Base-by-base conservation (phyloP, 352 stramenopile genomes). In the Phytophthora pinifolia region DNA sequence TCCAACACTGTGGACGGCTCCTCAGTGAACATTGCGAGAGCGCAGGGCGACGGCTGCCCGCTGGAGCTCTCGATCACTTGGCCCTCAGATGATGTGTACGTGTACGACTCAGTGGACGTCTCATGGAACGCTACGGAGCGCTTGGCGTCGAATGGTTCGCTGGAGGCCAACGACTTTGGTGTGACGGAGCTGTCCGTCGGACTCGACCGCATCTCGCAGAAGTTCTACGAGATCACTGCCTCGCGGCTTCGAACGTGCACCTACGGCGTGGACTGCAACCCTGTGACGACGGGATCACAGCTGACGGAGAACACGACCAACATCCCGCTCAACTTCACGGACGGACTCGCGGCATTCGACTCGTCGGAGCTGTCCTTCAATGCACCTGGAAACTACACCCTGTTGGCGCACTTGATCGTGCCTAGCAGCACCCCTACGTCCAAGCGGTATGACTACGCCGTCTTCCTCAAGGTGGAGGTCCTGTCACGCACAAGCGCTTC, bases 111-210 rank as follows among this genome's bases (percentile, higher is more conserved):
- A 3, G 73, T 92, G 36, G 49, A 76, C 31, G 70, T 86, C 22
- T 78, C 62, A 15, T 92, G 83, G 83, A 90, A 79, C 20, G 83
- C 79, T 34, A 83, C 71, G 10, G 45, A 83, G 41, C 77, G 78
- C 15, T 25, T 65, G 17, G 50, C 72, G 42, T 58, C 54, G 10
- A 70, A 65, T 27, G 62, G 58, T 17, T 46, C 34, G 6, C 54
- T 88, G 9, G 37, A 64, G 7, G 52, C 60, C 32, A 89, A 88
- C 59, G 57, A 56, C 29, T 83, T 92, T 48, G 59, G 62, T 20
- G 37, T 87, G 13, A 56, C 63, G 9, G 44, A 76, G 51, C 61
- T 88, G 6, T 76, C 66, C 14, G 18, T 38, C 7, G 79, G 73
- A 15, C 42, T 77, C 9, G 77, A 92, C 49, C 70, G 65, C 31